Percentiles rank a stretch among this genome's conserved stretches.
Evolutionary conservation across 371 early-diverging fungal species (phyloP).

Genomic region (Chytridium lagenaria): DNA sequence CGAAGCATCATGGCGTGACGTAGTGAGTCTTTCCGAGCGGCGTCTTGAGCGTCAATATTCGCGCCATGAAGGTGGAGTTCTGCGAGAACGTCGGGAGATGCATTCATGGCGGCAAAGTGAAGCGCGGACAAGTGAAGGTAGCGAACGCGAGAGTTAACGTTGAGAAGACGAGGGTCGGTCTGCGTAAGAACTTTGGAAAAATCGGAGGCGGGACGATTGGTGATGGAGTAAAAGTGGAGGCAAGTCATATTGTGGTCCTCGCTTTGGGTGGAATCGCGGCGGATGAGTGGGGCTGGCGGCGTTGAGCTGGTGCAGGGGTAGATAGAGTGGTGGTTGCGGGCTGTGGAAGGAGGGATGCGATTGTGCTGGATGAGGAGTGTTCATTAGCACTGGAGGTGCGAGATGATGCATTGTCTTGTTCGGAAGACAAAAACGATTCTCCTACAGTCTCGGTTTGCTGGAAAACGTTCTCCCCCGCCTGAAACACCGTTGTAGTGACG

Average conservation of each 20-base stretch:
- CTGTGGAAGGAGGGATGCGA: too few species aligned
- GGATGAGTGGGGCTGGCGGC: slow-evolving; percentile 12
- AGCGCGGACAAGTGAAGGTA: slow-evolving; percentile 31
- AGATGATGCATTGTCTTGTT: too few species aligned
- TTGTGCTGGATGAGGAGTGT: too few species aligned
- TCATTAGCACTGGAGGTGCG: too few species aligned
- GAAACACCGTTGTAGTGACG: neutral
- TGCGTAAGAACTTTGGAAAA: neutral
- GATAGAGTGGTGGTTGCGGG: neutral
- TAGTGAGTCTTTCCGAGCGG: slow-evolving; percentile 25
- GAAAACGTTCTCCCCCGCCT: neutral
- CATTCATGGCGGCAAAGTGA: slow-evolving; percentile 40
- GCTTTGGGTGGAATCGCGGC: slow-evolving; percentile 34
- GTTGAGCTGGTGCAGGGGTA: neutral
- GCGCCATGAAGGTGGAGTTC: slow-evolving; percentile 26
- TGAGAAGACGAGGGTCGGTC: neutral
- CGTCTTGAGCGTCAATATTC: slow-evolving; percentile 25
- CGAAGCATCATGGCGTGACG: slow-evolving; percentile 6
- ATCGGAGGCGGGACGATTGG: slow-evolving; percentile 1
- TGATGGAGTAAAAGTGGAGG: slow-evolving; percentile 34
- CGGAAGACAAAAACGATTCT: too few species aligned
- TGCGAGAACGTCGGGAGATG: slow-evolving; percentile 14
- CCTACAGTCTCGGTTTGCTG: neutral
- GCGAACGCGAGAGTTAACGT: slow-evolving; percentile 29
- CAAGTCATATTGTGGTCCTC: slow-evolving; percentile 38